These are phyloP conservation scores for Colletotrichum sp. DNA, from an alignment of 2,329 filamentous ascomycete species.

Conservation along the genomic window DNA sequence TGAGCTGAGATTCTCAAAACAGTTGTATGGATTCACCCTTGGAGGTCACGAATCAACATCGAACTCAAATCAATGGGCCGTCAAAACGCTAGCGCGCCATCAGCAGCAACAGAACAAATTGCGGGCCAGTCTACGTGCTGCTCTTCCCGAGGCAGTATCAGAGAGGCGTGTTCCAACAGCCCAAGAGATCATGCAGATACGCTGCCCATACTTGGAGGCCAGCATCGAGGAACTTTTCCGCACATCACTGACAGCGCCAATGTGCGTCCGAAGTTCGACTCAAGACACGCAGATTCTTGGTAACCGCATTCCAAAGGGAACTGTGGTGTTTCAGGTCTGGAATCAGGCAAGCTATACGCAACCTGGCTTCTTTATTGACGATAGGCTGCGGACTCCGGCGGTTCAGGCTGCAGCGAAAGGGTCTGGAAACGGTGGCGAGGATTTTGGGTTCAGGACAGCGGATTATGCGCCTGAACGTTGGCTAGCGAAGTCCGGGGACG, in stretches of 20 bases:
- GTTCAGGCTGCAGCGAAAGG: constrained; percentile 14
- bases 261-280: constrained; percentile 28
- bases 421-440: constrained; percentile 19
- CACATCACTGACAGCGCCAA: constrained; percentile 24
- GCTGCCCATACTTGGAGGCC: constrained; percentile 32
- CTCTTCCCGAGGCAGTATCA: constrained; percentile 14
- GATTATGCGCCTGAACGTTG: constrained; percentile 42
- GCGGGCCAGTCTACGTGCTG: constrained; percentile 23
- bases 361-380: constrained; percentile 30
- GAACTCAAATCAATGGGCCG: constrained; percentile 25
- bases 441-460: constrained; percentile 21
- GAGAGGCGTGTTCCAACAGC: constrained; percentile 25
- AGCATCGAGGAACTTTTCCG: constrained; percentile 34
- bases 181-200: constrained; percentile 25
- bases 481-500: constrained; percentile 27
- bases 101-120: constrained; percentile 30
- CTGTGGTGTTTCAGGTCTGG: constrained; percentile 17
- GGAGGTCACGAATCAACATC: constrained; percentile 32
- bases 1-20: not conserved
- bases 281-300: constrained; percentile 31
- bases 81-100: constrained; percentile 25
- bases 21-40: constrained; percentile 31
- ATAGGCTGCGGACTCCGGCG: constrained; percentile 27
- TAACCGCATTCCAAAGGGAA: constrained; percentile 31
- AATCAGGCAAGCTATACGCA: constrained; percentile 28